Percentiles rank a stretch among this genome's conserved stretches.
These are phyloP conservation scores for Trichoderma breve DNA, from an alignment of 2,329 filamentous ascomycete genomes.

Conservation along the genomic window DNA sequence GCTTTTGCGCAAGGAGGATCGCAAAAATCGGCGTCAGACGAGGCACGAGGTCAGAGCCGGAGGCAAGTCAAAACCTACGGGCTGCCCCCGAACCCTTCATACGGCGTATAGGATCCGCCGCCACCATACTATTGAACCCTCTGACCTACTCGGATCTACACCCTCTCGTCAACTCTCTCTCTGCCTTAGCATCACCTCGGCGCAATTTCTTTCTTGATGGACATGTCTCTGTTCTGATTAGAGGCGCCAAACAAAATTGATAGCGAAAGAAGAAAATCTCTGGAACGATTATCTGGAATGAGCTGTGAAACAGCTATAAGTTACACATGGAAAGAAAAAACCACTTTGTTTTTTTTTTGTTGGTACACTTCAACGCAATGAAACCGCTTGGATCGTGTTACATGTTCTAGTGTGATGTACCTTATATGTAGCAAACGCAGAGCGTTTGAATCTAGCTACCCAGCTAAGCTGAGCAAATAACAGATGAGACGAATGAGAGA, in stretches of 20 bases:
- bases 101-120: slow-evolving; percentile 30
- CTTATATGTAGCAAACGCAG: slow-evolving; percentile 24
- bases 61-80: slow-evolving; percentile 53
- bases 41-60: slow-evolving; percentile 50
- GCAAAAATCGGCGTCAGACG: slow-evolving; percentile 55
- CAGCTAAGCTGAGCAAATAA: slow-evolving; percentile 25
- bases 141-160: neutral
- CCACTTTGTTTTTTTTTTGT: neutral
- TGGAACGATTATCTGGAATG: neutral
- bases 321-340: slow-evolving; percentile 12
- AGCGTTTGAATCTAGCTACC: slow-evolving; percentile 25
- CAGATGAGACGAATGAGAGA: neutral
- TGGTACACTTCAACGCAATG: neutral
- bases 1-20: slow-evolving; percentile 57
- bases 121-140: slow-evolving; percentile 10
- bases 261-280: neutral
- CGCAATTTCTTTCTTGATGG: slow-evolving; percentile 31
- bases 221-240: neutral
- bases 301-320: slow-evolving; percentile 7
- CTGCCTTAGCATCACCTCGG: slow-evolving; percentile 35
- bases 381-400: slow-evolving; percentile 22
- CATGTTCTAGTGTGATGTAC: slow-evolving; percentile 23
- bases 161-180: slow-evolving; percentile 21
- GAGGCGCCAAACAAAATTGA: neutral
- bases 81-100: slow-evolving; percentile 43